These are phyloP conservation scores for Lepidium campestre DNA, from an alignment of 441 rosid species.

Conservation along the genomic window DNA sequence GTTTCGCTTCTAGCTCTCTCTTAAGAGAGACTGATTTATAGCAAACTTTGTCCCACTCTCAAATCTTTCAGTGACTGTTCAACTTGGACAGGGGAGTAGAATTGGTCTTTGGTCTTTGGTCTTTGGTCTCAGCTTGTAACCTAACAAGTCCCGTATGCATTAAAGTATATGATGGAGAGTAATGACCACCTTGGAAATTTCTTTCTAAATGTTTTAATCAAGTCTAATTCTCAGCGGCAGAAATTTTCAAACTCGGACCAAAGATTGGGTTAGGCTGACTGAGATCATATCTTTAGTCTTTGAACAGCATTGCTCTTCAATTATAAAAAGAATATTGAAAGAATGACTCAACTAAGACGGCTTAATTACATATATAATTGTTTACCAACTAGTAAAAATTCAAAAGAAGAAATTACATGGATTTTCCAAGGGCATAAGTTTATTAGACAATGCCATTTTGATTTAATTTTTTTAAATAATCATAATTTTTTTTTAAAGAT, in stretches of 20 bases:
- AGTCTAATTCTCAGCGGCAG: not conserved
- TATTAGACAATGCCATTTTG: too few relatives aligned
- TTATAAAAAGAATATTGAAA: too few relatives aligned
- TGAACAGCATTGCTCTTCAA: too few relatives aligned
- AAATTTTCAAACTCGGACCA: not conserved
- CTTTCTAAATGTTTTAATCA: not conserved
- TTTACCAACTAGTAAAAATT: too few relatives aligned
- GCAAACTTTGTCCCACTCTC: not conserved
- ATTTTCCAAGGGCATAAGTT: too few relatives aligned
- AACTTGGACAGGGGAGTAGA: not conserved
- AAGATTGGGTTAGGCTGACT: conserved; percentile 2
- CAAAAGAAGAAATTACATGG: too few relatives aligned
- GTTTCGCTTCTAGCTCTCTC: not conserved
- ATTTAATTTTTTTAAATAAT: too few relatives aligned
- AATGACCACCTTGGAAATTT: not conserved
- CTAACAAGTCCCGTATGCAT: not conserved
- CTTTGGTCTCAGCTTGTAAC: conserved; percentile 2
- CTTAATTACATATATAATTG: too few relatives aligned
- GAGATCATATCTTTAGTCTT: too few relatives aligned
- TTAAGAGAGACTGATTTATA: not conserved
- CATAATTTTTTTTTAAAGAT: too few relatives aligned
- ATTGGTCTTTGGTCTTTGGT: conserved; percentile 5
- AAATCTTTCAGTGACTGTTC: not conserved
- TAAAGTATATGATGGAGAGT: not conserved
- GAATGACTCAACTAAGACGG: too few relatives aligned